These are phyloP conservation scores for Zygosaccharomyces pseudorouxii DNA, from an alignment of 805 yeast genomes.

Conservation along the genomic window DNA sequence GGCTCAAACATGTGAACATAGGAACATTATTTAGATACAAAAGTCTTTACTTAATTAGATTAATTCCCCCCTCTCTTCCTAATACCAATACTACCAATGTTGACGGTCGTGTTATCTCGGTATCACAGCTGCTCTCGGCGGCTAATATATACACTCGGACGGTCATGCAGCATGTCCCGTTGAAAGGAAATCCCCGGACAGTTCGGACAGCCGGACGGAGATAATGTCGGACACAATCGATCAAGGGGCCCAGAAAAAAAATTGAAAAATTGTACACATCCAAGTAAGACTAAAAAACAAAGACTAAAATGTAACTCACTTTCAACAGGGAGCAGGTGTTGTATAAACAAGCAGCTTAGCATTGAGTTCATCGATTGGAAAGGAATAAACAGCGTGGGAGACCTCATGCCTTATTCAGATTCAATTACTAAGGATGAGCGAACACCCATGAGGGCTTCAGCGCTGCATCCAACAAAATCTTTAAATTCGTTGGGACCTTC, in stretches of 20 bases:
- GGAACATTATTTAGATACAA: not conserved
- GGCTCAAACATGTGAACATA: too few species aligned
- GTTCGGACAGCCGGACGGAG: not conserved
- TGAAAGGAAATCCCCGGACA: not conserved
- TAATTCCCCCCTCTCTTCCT: too few species aligned
- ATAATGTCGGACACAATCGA: not conserved
- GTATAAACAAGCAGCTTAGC: not conserved
- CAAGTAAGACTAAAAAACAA: not conserved
- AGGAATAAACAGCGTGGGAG: not conserved
- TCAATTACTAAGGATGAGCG: constrained; percentile 3
- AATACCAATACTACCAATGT: not conserved
- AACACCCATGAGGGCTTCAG: constrained; percentile 1
- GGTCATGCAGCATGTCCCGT: too few species aligned
- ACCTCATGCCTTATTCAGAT: constrained; percentile 5
- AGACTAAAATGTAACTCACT: not conserved
- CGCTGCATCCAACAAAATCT: constrained; percentile 3
- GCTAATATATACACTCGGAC: not conserved
- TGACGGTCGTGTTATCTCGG: too few species aligned
- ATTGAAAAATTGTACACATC: not conserved
- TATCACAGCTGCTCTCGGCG: not conserved
- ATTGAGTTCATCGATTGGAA: not conserved
- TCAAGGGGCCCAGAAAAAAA: constrained; percentile 4
- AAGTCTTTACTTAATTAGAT: not conserved
- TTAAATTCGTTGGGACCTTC: constrained; percentile 1
- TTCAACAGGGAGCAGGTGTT: not conserved